Conservation (phyloP, 352 stramenopile species). For the Phytophthora meadii region DNA sequence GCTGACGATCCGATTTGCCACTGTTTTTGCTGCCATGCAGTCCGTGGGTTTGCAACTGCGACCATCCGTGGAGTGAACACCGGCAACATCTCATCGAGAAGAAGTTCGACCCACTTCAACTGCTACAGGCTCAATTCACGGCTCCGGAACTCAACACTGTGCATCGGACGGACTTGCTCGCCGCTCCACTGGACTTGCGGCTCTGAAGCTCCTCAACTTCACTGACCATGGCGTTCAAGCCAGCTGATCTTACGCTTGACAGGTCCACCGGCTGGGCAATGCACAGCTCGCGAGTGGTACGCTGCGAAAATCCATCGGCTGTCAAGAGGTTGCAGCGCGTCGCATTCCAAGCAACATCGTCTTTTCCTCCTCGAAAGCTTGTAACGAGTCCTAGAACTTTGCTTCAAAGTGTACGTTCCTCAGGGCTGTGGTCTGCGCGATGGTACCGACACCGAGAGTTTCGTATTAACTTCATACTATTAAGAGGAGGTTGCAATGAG, state of each 20-base stretch:
- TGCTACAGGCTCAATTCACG: conserved; percentile 49
- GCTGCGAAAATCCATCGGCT: conserved; percentile 39
- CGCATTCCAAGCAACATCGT: conserved; percentile 1
- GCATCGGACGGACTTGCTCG: conserved; percentile 63
- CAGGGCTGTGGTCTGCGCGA: conserved; percentile 8
- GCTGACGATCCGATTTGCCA: conserved; percentile 4
- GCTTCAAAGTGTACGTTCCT: conserved; percentile 19
- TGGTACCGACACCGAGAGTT: background rate
- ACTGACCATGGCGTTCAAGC: conserved; percentile 15
- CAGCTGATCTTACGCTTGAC: conserved; percentile 13
- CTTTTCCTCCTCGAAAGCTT: conserved; percentile 10
- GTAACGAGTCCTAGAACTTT: conserved; percentile 17
- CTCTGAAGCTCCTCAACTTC: conserved; percentile 21
- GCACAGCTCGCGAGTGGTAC: conserved; percentile 11
- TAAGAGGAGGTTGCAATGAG: background rate
- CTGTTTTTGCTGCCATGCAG: conserved; percentile 25
- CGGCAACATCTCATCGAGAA: conserved; percentile 62
- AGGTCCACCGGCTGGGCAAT: conserved; percentile 5
- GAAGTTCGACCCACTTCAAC: conserved; percentile 50
- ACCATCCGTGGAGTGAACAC: conserved; percentile 71
- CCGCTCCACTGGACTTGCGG: conserved; percentile 51
- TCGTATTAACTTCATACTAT: background rate
- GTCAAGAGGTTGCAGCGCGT: conserved; percentile 5
- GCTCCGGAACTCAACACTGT: conserved; percentile 62
- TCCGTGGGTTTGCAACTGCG: conserved; percentile 86